Evolutionary conservation across 441 rosid genomes (phyloP).

Genomic region (Brassica hybrid): DNA sequence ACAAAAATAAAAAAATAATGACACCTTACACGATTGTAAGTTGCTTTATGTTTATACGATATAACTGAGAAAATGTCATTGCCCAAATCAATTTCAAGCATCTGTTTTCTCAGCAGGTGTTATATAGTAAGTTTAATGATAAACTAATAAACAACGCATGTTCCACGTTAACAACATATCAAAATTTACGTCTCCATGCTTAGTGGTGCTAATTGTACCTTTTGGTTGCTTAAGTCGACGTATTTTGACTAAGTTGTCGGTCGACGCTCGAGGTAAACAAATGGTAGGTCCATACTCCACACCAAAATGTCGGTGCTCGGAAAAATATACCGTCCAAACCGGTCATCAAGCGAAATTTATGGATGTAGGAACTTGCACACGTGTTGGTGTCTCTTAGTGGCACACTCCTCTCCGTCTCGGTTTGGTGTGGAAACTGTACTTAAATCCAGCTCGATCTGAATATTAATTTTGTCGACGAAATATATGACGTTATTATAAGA

Average conservation of each 20-base stretch:
- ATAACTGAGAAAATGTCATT: too few species aligned
- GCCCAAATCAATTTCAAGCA: too few species aligned
- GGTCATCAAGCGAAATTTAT: constrained; percentile 30
- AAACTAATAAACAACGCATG: too few species aligned
- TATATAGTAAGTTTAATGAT: too few species aligned
- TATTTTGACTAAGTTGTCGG: constrained; percentile 42
- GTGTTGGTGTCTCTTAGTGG: constrained; percentile 37
- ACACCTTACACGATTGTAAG: too few species aligned
- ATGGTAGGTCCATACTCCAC: not conserved
- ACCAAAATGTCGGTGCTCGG: constrained; percentile 41
- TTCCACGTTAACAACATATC: too few species aligned
- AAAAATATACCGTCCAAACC: constrained; percentile 35
- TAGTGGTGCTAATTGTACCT: constrained; percentile 18
- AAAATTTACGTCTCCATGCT: constrained; percentile 9
- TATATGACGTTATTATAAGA: not conserved
- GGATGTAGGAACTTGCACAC: constrained; percentile 40
- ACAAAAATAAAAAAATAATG: too few species aligned
- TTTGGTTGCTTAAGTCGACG: constrained; percentile 34
- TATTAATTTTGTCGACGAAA: constrained; percentile 21
- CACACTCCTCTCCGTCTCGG: constrained; percentile 21
- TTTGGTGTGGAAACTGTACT: constrained; percentile 10
- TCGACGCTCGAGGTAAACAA: constrained; percentile 24
- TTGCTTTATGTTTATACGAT: too few species aligned
- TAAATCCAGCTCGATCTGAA: constrained; percentile 14
- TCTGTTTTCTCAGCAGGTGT: too few species aligned